These are phyloP conservation scores for Aureobasidium namibiae DNA, from an alignment of 2,329 filamentous ascomycete genomes.

Conservation along the genomic window DNA sequence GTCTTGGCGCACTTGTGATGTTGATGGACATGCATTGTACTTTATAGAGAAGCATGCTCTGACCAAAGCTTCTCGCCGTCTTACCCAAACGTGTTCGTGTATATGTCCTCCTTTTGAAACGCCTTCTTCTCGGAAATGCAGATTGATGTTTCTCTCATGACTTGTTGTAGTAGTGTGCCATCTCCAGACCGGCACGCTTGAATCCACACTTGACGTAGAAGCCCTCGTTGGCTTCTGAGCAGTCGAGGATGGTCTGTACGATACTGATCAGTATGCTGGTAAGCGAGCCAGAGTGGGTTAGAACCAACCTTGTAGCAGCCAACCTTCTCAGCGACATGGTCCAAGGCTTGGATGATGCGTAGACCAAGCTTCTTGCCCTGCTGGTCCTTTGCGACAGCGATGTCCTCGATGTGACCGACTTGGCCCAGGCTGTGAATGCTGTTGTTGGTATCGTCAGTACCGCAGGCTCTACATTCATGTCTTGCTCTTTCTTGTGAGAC, in stretches of 20 bases:
- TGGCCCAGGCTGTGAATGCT: slow-evolving; percentile 68
- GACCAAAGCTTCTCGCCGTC: not conserved
- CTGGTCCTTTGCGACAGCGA: slow-evolving; percentile 88
- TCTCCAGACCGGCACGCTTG: slow-evolving; percentile 82
- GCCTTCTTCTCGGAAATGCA: not conserved
- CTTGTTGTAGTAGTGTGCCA: slow-evolving; percentile 77
- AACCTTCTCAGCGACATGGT: slow-evolving; percentile 76
- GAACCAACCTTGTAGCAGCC: slow-evolving; percentile 79
- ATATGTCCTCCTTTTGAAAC: not conserved
- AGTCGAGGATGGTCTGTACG: slow-evolving; percentile 78
- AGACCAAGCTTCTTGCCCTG: slow-evolving; percentile 95
- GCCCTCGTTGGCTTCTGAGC: slow-evolving; percentile 89
- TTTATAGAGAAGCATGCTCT: not conserved
- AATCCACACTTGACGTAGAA: slow-evolving; percentile 99
- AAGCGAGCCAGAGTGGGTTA: not conserved
- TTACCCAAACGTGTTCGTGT: not conserved
- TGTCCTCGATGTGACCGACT: slow-evolving; percentile 96
- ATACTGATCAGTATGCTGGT: not conserved
- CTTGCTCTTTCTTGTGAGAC: not conserved
- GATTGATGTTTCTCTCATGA: not conserved
- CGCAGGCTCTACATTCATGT: not conserved
- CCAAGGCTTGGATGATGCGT: slow-evolving; percentile 86
- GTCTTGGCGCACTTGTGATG: not conserved
- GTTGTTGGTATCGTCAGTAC: not conserved
- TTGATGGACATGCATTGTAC: not conserved